Conservation (phyloP, 2,329 filamentous ascomycete genomes). For the Pseudogymnoascus pannorum region DNA sequence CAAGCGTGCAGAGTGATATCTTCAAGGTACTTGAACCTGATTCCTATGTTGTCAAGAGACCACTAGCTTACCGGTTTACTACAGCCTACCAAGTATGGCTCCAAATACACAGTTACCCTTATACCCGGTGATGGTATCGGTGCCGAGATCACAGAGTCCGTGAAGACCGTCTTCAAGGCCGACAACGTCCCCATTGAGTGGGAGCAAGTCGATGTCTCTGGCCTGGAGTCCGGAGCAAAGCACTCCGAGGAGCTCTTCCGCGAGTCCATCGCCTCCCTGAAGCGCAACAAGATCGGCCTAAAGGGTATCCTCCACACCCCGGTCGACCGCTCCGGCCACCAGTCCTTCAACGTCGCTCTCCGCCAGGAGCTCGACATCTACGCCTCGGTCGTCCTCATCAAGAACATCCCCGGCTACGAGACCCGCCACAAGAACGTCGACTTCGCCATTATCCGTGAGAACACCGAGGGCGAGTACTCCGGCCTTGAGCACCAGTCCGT, state of each 20-base stretch:
- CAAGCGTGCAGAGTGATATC: conserved; percentile 86
- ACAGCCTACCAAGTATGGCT: conserved; percentile 80
- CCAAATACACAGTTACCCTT: conserved; percentile 98
- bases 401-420: conserved; percentile 98
- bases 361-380: conserved; percentile 99
- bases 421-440: conserved; percentile 97
- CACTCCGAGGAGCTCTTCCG: conserved; percentile 92
- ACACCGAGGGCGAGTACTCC: conserved; percentile 99
- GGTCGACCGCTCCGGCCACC: conserved; percentile 92
- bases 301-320: conserved; percentile 99
- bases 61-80: conserved; percentile 35
- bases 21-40: conserved; percentile 58
- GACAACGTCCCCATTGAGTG: conserved; percentile 98
- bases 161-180: conserved; percentile 99
- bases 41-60: not conserved
- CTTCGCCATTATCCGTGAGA: conserved; percentile 99
- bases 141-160: conserved; percentile 93
- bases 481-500: conserved; percentile 98
- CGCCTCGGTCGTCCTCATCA: conserved; percentile 94
- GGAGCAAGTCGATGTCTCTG: conserved; percentile 96
- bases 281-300: conserved; percentile 96
- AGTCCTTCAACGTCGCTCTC: conserved; percentile 98
- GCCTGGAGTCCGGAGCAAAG: conserved; percentile 74
- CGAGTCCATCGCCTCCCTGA: conserved; percentile 89
- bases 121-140: conserved; percentile 99